A percentile compares a stretch with the other conserved stretches of the same genome.
phyloP scores from a whole-genome alignment of 257 asterid genomes.

The Eustoma russellianum region DNA sequence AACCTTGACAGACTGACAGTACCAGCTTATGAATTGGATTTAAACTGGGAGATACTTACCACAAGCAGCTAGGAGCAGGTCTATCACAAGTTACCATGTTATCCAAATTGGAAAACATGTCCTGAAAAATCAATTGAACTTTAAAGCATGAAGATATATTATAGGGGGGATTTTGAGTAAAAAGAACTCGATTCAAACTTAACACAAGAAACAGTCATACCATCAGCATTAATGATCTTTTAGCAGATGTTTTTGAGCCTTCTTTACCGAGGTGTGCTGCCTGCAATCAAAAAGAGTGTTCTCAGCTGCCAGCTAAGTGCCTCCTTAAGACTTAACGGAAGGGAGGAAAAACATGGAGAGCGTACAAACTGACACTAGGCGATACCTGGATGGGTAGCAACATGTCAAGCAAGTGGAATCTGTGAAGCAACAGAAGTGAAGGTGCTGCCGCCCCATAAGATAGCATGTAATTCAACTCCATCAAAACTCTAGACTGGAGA shows the following conservation, averaged over 20 bases:
- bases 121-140: constrained; percentile 39
- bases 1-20: not conserved
- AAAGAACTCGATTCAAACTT: not conserved
- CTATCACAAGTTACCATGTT: constrained; percentile 57
- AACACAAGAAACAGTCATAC: constrained; percentile 31
- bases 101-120: constrained; percentile 70
- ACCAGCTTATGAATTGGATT: not conserved
- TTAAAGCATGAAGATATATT: not conserved
- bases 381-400: constrained; percentile 84
- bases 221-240: constrained; percentile 56
- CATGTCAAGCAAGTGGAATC: constrained; percentile 54
- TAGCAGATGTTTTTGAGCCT: constrained; percentile 25
- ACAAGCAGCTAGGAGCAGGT: constrained; percentile 58
- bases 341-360: not conserved
- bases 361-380: constrained; percentile 6
- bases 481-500: constrained; percentile 54
- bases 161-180: not conserved
- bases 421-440: constrained; percentile 63
- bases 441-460: constrained; percentile 94
- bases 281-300: constrained; percentile 25
- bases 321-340: not conserved
- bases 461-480: constrained; percentile 86
- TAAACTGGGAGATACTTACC: constrained; percentile 41
- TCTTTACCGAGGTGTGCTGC: constrained; percentile 63
- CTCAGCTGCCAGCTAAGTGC: constrained; percentile 8